Conservation (phyloP, 352 stramenopile species). For the Globisporangium radiosum region DNA sequence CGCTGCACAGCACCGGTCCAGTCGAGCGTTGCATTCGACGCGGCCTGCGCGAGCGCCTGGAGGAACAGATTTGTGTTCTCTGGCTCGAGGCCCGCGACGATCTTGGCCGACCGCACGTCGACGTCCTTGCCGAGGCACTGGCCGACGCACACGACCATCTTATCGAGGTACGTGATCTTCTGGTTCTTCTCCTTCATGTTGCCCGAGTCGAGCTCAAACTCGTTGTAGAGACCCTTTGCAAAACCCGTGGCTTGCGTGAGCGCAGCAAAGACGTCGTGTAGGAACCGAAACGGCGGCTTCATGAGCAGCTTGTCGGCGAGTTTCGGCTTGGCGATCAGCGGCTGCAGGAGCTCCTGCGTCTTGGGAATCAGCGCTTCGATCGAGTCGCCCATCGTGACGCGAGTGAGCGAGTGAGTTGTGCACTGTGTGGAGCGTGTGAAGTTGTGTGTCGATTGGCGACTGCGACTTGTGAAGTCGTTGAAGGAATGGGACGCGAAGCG, state of each 20-base stretch:
- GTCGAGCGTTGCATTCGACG: constrained; percentile 53
- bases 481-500: not conserved
- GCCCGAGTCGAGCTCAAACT: constrained; percentile 26
- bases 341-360: constrained; percentile 82
- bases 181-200: constrained; percentile 86
- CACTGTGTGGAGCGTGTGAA: not conserved
- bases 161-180: constrained; percentile 82
- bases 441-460: too few relatives aligned
- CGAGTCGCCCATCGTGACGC: constrained; percentile 35
- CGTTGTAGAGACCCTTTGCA: too few relatives aligned
- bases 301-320: constrained; percentile 92
- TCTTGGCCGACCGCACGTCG: constrained; percentile 77
- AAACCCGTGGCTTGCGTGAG: too few relatives aligned
- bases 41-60: constrained; percentile 51
- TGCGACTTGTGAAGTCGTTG: not conserved
- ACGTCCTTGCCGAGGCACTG: constrained; percentile 54
- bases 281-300: constrained; percentile 93
- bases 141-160: constrained; percentile 80
- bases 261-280: too few relatives aligned
- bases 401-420: not conserved
- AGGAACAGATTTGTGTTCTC: constrained; percentile 85
- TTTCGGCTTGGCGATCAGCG: constrained; percentile 91
- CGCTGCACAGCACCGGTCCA: constrained; percentile 60
- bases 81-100: constrained; percentile 76
- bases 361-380: constrained; percentile 65